These are phyloP conservation scores for Capsicum pubescens DNA, from an alignment of 257 asterid species.

Conservation along the genomic window DNA sequence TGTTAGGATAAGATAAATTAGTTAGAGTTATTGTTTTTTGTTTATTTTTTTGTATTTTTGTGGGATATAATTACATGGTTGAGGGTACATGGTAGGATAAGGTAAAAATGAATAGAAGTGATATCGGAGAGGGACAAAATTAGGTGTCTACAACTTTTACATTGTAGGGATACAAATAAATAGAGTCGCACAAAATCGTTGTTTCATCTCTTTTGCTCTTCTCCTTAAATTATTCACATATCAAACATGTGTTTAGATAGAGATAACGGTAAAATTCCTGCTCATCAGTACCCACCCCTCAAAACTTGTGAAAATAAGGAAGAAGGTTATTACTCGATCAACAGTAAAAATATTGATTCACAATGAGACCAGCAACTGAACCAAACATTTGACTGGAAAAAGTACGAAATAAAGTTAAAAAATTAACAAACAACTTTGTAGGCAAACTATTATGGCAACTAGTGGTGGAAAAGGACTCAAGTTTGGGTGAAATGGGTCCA, in stretches of 20 bases:
- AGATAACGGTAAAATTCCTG: neutral
- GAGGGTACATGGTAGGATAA: too few species aligned
- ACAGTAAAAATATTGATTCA: neutral
- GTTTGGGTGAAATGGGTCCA: too few species aligned
- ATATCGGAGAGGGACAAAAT: too few species aligned
- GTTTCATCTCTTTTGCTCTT: neutral
- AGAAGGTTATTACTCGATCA: neutral
- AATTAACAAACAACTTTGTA: neutral
- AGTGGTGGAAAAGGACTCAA: too few species aligned
- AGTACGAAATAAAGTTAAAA: neutral
- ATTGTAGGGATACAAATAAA: neutral
- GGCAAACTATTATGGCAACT: too few species aligned
- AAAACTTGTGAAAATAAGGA: neutral
- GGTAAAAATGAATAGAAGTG: too few species aligned
- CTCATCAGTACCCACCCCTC: neutral
- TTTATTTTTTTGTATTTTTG: too few species aligned
- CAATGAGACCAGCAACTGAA: neutral
- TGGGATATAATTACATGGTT: too few species aligned
- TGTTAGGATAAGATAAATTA: too few species aligned
- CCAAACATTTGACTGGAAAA: neutral
- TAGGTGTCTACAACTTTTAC: too few species aligned
- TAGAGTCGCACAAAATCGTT: neutral
- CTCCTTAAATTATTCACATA: neutral
- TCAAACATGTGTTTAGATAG: neutral
- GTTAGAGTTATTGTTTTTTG: too few species aligned